These are phyloP conservation scores for Drechmeria coniospora DNA, from an alignment of 2,329 filamentous ascomycete genomes.

Conservation along the genomic window DNA sequence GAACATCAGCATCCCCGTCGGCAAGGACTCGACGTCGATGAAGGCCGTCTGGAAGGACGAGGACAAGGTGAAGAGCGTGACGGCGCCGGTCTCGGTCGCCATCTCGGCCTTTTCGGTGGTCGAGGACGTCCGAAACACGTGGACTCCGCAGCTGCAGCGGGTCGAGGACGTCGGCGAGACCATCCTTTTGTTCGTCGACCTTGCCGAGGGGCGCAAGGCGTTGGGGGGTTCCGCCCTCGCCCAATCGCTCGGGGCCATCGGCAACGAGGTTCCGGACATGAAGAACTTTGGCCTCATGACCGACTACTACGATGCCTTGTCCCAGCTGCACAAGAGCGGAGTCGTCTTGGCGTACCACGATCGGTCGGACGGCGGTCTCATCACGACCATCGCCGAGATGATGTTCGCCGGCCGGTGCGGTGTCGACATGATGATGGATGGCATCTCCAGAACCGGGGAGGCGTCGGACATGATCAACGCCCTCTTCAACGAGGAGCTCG, in stretches of 20 bases:
- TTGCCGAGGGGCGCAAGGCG: slow-evolving; percentile 64
- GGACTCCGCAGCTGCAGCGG: slow-evolving; percentile 79
- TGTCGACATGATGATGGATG: slow-evolving; percentile 70
- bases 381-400: slow-evolving; percentile 90
- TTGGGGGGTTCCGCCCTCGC: slow-evolving; percentile 85
- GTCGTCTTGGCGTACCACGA: slow-evolving; percentile 88
- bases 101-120: slow-evolving; percentile 85
- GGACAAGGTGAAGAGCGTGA: slow-evolving; percentile 64
- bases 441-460: slow-evolving; percentile 45
- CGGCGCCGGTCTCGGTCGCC: slow-evolving; percentile 77
- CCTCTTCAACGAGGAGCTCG: slow-evolving; percentile 92
- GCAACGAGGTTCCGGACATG: slow-evolving; percentile 73
- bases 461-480: slow-evolving; percentile 54
- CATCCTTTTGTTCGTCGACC: slow-evolving; percentile 77
- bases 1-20: slow-evolving; percentile 88
- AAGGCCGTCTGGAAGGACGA: slow-evolving; percentile 86
- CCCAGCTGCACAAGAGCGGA: slow-evolving; percentile 41
- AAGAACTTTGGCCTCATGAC: slow-evolving; percentile 66
- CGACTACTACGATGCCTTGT: slow-evolving; percentile 82
- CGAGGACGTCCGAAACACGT: slow-evolving; percentile 68
- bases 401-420: slow-evolving; percentile 93
- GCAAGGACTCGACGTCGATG: slow-evolving; percentile 98
- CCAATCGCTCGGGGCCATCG: slow-evolving; percentile 76
- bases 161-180: slow-evolving; percentile 81
- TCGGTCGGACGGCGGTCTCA: slow-evolving; percentile 78